Conservation (phyloP, 2,329 filamentous ascomycete species). For the Trematosphaeria pertusa region DNA sequence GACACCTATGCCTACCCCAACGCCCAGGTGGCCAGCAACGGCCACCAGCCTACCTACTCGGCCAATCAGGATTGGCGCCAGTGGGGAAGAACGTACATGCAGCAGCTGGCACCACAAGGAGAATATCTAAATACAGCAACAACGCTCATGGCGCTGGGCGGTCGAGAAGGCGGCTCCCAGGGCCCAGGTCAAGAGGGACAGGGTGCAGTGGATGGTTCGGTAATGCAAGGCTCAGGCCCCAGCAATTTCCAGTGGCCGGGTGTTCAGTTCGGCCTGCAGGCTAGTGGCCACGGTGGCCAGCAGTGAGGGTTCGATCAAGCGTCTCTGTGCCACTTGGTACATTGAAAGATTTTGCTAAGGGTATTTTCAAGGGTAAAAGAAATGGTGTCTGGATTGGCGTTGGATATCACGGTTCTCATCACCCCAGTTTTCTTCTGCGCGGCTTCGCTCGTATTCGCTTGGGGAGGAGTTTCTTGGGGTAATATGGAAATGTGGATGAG, state of each 20-base stretch:
- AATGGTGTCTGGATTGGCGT: not conserved
- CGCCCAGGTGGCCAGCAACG: slow-evolving; percentile 23
- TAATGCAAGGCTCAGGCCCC: slow-evolving; percentile 27
- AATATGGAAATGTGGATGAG: too few relatives aligned
- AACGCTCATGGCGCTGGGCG: slow-evolving; percentile 47
- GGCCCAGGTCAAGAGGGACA: slow-evolving; percentile 26
- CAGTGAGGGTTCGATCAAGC: too few relatives aligned
- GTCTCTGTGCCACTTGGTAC: not conserved
- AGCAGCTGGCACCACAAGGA: slow-evolving; percentile 29
- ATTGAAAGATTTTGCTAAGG: too few relatives aligned
- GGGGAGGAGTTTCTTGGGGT: too few relatives aligned
- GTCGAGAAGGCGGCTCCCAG: slow-evolving; percentile 34
- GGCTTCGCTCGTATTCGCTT: too few relatives aligned
- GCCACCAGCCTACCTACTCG: slow-evolving; percentile 30
- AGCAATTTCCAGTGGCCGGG: slow-evolving; percentile 39
- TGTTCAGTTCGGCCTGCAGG: slow-evolving; percentile 31
- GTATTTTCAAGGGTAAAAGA: not conserved
- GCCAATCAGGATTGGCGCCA: slow-evolving; percentile 45
- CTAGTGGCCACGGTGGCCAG: slow-evolving; percentile 31
- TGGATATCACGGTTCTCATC: not conserved
- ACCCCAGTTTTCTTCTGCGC: too few relatives aligned
- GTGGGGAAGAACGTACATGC: slow-evolving; percentile 43
- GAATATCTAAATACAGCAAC: slow-evolving; percentile 49
- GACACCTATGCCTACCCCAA: slow-evolving; percentile 33
- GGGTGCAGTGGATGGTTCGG: slow-evolving; percentile 27